Percentiles rank a stretch among this genome's conserved stretches.
These are phyloP conservation scores for Grifola frondosa DNA, from an alignment of 1,284 basidiomycete genomes.

Conservation along the genomic window DNA sequence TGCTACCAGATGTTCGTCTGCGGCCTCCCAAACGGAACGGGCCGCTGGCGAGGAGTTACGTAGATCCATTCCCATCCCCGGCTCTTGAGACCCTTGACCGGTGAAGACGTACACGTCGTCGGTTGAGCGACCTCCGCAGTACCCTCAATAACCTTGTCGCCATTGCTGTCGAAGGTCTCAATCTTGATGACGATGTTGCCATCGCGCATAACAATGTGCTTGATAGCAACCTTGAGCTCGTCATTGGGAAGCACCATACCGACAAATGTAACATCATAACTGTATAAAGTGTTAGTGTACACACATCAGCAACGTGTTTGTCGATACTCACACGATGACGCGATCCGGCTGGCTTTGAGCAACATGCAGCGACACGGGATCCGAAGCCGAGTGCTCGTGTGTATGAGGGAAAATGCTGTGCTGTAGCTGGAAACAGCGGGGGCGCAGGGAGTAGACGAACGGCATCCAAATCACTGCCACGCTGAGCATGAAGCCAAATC, in stretches of 20 bases:
- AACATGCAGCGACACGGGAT: too few species aligned
- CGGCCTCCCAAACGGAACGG: conserved; percentile 94
- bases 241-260: conserved; percentile 96
- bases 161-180: conserved; percentile 80
- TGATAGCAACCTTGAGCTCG: conserved; percentile 82
- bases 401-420: too few species aligned
- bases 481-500: conserved; percentile 97
- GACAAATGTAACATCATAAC: conserved; percentile 88
- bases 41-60: conserved; percentile 91
- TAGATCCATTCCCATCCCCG: conserved; percentile 98
- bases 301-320: conserved; percentile 5
- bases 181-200: conserved; percentile 92
- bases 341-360: conserved; percentile 91
- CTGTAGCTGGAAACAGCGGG: too few species aligned
- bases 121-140: conserved; percentile 91
- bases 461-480: conserved; percentile 94
- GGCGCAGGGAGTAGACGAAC: conserved; percentile 90
- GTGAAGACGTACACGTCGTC: conserved; percentile 96
- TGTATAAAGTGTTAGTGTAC: conserved; percentile 31
- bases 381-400: too few species aligned
- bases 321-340: conserved; percentile 68
- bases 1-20: conserved; percentile 88
- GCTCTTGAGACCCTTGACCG: conserved; percentile 96
- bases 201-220: conserved; percentile 86
- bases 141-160: conserved; percentile 90